phyloP scores from a whole-genome alignment of 31 red algal genomes.

The Porphyra umbilicalis region DNA sequence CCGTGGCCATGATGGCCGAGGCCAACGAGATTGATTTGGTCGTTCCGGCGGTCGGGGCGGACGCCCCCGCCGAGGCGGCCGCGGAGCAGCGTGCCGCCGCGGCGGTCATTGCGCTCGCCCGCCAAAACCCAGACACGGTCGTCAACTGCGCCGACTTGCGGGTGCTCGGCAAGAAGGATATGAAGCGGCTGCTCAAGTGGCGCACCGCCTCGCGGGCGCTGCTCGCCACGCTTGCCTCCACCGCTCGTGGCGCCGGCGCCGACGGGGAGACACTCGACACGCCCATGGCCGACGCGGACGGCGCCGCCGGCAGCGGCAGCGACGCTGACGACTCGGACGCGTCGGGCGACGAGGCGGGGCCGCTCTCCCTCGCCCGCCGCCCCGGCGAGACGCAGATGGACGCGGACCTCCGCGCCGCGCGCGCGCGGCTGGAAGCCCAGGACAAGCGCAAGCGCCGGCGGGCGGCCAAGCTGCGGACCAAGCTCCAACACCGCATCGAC shows the following conservation, averaged over 20 bases:
- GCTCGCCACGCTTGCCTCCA: background rate
- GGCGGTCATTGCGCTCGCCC: constrained; percentile 14
- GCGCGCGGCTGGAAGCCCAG: constrained; percentile 30
- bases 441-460: constrained; percentile 72
- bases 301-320: background rate
- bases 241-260: background rate
- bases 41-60: constrained; percentile 4
- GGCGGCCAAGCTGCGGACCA: constrained; percentile 49
- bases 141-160: constrained; percentile 78
- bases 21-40: constrained; percentile 63
- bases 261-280: background rate
- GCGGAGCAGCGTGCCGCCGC: constrained; percentile 28
- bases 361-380: background rate
- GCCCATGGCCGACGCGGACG: background rate
- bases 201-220: constrained; percentile 22
- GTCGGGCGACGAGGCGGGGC: constrained; percentile 1
- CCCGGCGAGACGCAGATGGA: constrained; percentile 26
- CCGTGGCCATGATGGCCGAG: constrained; percentile 60
- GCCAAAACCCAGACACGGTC: constrained; percentile 38
- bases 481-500: constrained; percentile 67
- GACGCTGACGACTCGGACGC: background rate
- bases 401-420: constrained; percentile 47
- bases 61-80: background rate
- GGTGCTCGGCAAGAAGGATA: constrained; percentile 74
- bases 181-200: constrained; percentile 83